phyloP scores from a whole-genome alignment of 257 asterid species.

The Gentiana macrophylla region DNA sequence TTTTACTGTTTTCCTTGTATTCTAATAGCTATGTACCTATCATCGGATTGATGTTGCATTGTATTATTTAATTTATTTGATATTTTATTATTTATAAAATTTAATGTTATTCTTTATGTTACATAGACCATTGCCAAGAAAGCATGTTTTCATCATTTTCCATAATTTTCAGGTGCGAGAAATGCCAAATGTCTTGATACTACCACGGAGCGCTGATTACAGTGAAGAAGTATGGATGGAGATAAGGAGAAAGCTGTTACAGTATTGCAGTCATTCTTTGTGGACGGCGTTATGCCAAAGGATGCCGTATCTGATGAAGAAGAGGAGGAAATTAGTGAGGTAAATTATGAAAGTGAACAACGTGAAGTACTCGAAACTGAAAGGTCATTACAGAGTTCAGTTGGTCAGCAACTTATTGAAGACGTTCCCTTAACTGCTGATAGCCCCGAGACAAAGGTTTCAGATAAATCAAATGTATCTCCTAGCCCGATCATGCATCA shows the following conservation, averaged over 20 bases:
- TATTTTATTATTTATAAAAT: neutral
- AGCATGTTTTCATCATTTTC: neutral
- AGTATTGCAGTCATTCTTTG: conserved; percentile 69
- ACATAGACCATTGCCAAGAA: neutral
- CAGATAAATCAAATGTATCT: conserved; percentile 42
- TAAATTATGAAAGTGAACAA: conserved; percentile 39
- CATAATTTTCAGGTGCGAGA: conserved; percentile 63
- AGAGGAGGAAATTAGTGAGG: conserved; percentile 46
- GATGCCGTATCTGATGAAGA: conserved; percentile 86
- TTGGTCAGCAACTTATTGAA: conserved; percentile 37
- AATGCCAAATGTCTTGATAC: conserved; percentile 99
- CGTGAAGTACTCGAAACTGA: conserved; percentile 32
- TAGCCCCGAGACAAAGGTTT: conserved; percentile 61
- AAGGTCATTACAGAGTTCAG: conserved; percentile 49
- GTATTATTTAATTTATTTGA: no score
- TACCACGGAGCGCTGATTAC: conserved; percentile 98
- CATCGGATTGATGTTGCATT: no score
- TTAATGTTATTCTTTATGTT: neutral
- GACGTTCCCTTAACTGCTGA: conserved; percentile 43
- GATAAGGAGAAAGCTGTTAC: conserved; percentile 87
- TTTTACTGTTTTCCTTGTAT: no score
- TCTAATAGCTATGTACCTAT: no score
- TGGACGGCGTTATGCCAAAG: conserved; percentile 60
- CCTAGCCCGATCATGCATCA: conserved; percentile 54
- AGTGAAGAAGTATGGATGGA: conserved; percentile 99